These are phyloP conservation scores for Metschnikowia reukaufii DNA, from an alignment of 805 yeast species.

Conservation along the genomic window DNA sequence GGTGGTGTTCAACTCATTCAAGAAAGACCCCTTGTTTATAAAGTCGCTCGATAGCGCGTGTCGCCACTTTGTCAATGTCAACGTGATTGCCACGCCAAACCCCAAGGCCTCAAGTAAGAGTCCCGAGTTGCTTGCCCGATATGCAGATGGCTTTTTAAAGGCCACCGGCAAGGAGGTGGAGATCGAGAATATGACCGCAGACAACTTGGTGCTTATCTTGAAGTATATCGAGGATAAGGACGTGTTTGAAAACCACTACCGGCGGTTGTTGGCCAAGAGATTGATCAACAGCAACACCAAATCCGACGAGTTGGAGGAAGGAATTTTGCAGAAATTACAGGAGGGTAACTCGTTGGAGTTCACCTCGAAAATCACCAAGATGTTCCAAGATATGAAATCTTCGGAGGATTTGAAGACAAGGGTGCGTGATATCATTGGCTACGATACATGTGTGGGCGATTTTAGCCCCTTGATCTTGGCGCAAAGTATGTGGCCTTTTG, in stretches of 20 bases:
- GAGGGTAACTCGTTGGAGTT: slow-evolving; percentile 90
- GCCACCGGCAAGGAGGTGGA: slow-evolving; percentile 71
- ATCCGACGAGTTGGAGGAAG: slow-evolving; percentile 81
- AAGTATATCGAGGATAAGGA: slow-evolving; percentile 91
- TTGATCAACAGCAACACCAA: slow-evolving; percentile 84
- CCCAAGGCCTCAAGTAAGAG: slow-evolving; percentile 68
- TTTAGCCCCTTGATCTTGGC: slow-evolving; percentile 80
- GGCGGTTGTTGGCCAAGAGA: slow-evolving; percentile 85
- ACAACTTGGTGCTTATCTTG: slow-evolving; percentile 83
- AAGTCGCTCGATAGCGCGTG: slow-evolving; percentile 91
- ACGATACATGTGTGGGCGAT: slow-evolving; percentile 27
- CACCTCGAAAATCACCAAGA: slow-evolving; percentile 88
- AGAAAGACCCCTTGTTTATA: slow-evolving; percentile 72
- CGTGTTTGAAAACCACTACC: slow-evolving; percentile 89
- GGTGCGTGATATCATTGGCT: slow-evolving; percentile 46
- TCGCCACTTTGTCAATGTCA: slow-evolving; percentile 75
- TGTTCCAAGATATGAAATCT: slow-evolving; percentile 92
- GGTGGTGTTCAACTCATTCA: slow-evolving; percentile 67
- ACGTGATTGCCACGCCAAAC: slow-evolving; percentile 72
- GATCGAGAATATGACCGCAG: slow-evolving; percentile 71
- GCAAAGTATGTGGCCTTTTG: slow-evolving; percentile 86
- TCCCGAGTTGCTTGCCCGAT: slow-evolving; percentile 88
- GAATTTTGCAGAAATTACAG: slow-evolving; percentile 80
- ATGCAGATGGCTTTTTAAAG: slow-evolving; percentile 79
- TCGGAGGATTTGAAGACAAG: slow-evolving; percentile 70